Percentiles rank a stretch among this genome's conserved stretches.
Evolutionary conservation across 441 rosid genomes (phyloP).

Genomic region (Adansonia madagascariensis): DNA sequence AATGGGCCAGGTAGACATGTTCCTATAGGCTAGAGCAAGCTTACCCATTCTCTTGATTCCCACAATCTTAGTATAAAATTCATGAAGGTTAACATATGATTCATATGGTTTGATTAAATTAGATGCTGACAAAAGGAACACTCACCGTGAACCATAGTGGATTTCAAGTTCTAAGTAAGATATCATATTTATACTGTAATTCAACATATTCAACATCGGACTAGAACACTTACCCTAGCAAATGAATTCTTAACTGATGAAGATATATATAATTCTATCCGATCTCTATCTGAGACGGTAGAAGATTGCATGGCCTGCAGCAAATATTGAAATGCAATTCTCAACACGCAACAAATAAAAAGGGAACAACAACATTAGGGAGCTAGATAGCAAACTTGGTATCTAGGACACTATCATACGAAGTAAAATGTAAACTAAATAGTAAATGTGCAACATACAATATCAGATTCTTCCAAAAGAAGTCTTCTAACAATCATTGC

Average conservation of each 20-base stretch:
- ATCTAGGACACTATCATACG: slow-evolving; percentile 8
- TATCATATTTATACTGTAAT: not conserved
- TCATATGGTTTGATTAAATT: not conserved
- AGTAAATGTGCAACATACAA: slow-evolving; percentile 46
- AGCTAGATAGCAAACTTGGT: not conserved
- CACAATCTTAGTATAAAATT: not conserved
- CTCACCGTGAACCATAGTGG: not conserved
- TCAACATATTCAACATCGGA: slow-evolving; percentile 9
- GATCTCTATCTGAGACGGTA: slow-evolving; percentile 72
- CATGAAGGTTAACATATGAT: not conserved
- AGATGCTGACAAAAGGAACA: slow-evolving; percentile 11
- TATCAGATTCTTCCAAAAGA: slow-evolving; percentile 89
- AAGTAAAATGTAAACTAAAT: slow-evolving; percentile 19
- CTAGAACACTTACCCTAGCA: slow-evolving; percentile 66
- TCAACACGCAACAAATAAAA: slow-evolving; percentile 13
- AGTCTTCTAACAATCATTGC: slow-evolving; percentile 92
- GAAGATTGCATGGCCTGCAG: slow-evolving; percentile 69
- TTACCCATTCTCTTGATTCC: not conserved
- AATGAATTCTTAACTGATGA: slow-evolving; percentile 85
- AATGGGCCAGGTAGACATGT: not conserved
- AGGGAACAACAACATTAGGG: slow-evolving; percentile 18
- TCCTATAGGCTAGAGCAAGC: not conserved
- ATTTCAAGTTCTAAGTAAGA: not conserved
- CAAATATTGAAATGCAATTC: slow-evolving; percentile 32
- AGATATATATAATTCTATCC: slow-evolving; percentile 80